Conservation (phyloP, 768 basidiomycete genomes). For the Termitomyces sp. region DNA sequence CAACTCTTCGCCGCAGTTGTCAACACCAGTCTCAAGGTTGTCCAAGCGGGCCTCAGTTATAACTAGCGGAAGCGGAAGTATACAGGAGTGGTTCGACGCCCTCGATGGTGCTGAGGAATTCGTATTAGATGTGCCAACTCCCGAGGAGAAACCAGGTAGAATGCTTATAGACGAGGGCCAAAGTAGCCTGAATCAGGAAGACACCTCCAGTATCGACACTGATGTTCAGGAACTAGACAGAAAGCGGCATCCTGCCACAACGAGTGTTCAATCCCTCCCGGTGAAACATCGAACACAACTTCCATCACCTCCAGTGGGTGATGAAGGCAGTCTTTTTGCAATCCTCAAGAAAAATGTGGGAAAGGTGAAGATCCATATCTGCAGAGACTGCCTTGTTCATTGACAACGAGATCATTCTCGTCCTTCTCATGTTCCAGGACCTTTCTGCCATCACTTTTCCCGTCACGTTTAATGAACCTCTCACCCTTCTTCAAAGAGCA, state of each 20-base stretch:
- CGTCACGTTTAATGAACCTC: constrained; percentile 87
- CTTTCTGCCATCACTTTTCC: constrained; percentile 78
- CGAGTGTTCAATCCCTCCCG: constrained; percentile 12
- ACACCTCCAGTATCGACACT: constrained; percentile 49
- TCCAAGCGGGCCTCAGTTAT: constrained; percentile 41
- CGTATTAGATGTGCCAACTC: constrained; percentile 43
- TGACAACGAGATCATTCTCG: background rate
- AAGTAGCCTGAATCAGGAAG: constrained; percentile 32
- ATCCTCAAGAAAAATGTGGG: constrained; percentile 87
- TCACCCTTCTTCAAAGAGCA: constrained; percentile 73
- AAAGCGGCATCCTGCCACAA: background rate
- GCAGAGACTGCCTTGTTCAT: background rate
- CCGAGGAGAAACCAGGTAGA: constrained; percentile 35
- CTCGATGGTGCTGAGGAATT: constrained; percentile 69
- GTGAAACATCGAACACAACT: constrained; percentile 49
- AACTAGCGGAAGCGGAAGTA: constrained; percentile 44
- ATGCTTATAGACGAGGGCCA: constrained; percentile 32
- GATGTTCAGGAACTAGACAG: constrained; percentile 21
- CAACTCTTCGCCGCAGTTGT: constrained; percentile 15
- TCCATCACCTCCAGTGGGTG: constrained; percentile 55
- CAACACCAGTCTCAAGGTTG: constrained; percentile 24
- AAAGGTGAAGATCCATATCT: constrained; percentile 42
- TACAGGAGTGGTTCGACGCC: constrained; percentile 76
- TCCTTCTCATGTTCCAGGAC: constrained; percentile 42
- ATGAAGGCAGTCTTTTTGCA: constrained; percentile 78